Percentiles rank a stretch among this genome's conserved stretches.
Evolutionary conservation across 805 yeast species (phyloP).

Genomic region (Wickerhamomyces queroliae): DNA sequence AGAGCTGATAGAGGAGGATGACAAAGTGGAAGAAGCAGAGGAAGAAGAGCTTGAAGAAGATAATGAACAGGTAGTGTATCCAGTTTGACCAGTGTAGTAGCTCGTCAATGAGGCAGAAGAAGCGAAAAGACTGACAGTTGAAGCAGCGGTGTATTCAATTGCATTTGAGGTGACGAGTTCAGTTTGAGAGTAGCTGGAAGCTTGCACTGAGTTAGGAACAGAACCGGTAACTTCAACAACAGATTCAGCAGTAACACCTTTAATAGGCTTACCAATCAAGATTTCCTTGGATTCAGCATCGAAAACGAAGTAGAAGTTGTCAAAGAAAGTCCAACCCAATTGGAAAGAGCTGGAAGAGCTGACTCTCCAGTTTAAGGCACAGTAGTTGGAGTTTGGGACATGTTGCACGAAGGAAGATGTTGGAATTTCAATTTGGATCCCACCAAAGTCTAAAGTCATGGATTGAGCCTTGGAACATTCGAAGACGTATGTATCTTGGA

Average conservation of each 20-base stretch:
- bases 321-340: constrained; percentile 13
- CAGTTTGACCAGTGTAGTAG: constrained; percentile 6
- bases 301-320: constrained; percentile 11
- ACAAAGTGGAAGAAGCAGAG: background rate
- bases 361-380: constrained; percentile 10
- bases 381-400: constrained; percentile 9
- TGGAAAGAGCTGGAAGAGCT: constrained; percentile 5
- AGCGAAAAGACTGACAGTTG: constrained; percentile 5
- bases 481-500: constrained; percentile 9
- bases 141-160: background rate
- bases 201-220: constrained; percentile 2
- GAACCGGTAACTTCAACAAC: constrained; percentile 1
- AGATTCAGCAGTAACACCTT: background rate
- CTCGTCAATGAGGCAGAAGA: constrained; percentile 2
- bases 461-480: constrained; percentile 7
- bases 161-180: background rate
- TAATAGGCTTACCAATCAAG: constrained; percentile 7
- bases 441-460: constrained; percentile 14
- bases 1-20: background rate
- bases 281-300: constrained; percentile 11
- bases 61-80: constrained; percentile 3
- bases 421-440: constrained; percentile 6
- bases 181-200: constrained; percentile 1
- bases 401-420: constrained; percentile 8
- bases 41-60: background rate